A percentile compares a stretch with the other conserved stretches of the same genome.
phyloP scores from a whole-genome alignment of 495 filamentous ascomycete species.

The Astrocystis sublimbata region DNA sequence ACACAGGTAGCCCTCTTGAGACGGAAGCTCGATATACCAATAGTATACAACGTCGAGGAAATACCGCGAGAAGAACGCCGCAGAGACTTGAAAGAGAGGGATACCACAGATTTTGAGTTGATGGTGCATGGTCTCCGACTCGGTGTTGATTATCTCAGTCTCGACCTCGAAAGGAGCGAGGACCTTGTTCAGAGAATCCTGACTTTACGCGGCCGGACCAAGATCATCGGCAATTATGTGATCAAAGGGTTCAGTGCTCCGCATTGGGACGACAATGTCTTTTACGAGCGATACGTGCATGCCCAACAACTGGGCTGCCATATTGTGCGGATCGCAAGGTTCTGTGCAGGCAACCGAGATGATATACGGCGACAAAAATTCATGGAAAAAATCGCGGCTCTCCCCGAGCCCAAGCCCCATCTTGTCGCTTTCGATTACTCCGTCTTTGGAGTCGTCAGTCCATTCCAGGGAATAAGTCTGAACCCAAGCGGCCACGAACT shows the following conservation, averaged over 20 bases:
- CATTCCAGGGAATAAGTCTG: conserved; percentile 67
- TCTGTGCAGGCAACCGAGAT: conserved; percentile 59
- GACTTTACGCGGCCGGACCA: conserved; percentile 61
- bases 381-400: conserved; percentile 45
- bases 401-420: conserved; percentile 57
- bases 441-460: conserved; percentile 63
- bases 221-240: conserved; percentile 70
- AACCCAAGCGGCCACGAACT: conserved; percentile 69
- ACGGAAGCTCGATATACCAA: conserved; percentile 64
- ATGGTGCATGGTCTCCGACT: conserved; percentile 69
- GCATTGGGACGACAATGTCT: conserved; percentile 63
- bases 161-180: conserved; percentile 63
- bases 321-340: conserved; percentile 65
- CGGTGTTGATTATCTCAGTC: conserved; percentile 70
- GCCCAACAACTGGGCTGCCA: conserved; percentile 68
- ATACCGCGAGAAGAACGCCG: conserved; percentile 48
- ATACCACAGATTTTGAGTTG: conserved; percentile 59
- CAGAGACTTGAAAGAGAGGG: conserved; percentile 36
- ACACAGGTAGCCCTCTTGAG: conserved; percentile 60
- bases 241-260: conserved; percentile 50
- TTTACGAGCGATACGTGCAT: conserved; percentile 55
- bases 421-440: conserved; percentile 76
- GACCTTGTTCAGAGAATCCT: conserved; percentile 56
- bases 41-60: conserved; percentile 68
- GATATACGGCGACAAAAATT: conserved; percentile 61